These are phyloP conservation scores for Simplicillium sp. DNA, from an alignment of 2,329 filamentous ascomycete species.

Conservation along the genomic window DNA sequence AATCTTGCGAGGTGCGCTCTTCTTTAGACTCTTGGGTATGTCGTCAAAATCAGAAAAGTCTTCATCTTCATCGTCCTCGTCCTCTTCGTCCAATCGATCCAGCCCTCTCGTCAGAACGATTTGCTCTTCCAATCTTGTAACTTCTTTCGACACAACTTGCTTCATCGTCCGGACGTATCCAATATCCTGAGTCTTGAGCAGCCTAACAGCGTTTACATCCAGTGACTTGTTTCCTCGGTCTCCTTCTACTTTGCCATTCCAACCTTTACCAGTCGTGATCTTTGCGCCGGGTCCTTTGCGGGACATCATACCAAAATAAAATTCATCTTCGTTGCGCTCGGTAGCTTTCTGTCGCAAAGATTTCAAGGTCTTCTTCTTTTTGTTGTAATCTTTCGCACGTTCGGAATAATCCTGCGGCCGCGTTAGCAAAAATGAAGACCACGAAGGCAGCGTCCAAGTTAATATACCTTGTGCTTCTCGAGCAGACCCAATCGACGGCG, in stretches of 20 bases:
- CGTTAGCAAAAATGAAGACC: conserved; percentile 6
- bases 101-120: conserved; percentile 33
- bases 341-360: conserved; percentile 50
- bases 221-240: conserved; percentile 48
- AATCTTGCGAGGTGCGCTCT: conserved; percentile 34
- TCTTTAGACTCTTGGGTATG: conserved; percentile 16
- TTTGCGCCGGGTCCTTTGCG: conserved; percentile 44
- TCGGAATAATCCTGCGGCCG: conserved; percentile 48
- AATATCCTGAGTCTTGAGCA: conserved; percentile 61
- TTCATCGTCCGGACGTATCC: conserved; percentile 55
- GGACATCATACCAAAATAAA: conserved; percentile 62
- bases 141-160: conserved; percentile 50
- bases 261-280: conserved; percentile 38
- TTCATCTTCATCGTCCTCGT: conserved; percentile 19
- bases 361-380: conserved; percentile 53
- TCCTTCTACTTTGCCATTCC: conserved; percentile 46
- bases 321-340: conserved; percentile 63
- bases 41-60: conserved; percentile 21
- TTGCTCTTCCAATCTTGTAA: conserved; percentile 43
- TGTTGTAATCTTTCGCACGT: conserved; percentile 56
- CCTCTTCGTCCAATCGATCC: conserved; percentile 24
- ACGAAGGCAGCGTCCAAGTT: background rate
- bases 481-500: conserved; percentile 82
- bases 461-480: conserved; percentile 79
- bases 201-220: conserved; percentile 45